Percentiles rank a stretch among this genome's conserved stretches.
These are phyloP conservation scores for Pugionium cornutum DNA, from an alignment of 345 rosid genomes.

Conservation along the genomic window DNA sequence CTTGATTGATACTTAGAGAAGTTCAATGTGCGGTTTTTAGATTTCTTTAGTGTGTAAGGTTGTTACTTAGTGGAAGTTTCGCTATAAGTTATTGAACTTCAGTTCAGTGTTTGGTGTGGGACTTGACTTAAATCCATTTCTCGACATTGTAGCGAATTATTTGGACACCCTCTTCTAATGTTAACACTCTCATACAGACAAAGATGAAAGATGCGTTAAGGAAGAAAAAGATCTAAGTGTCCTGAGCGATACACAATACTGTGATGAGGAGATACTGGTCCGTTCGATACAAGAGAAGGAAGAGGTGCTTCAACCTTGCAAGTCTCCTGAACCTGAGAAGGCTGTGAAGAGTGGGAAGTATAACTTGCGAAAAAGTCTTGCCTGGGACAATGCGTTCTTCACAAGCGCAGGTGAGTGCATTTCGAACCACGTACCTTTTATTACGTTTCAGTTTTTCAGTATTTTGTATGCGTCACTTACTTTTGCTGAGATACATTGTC, in stretches of 20 bases:
- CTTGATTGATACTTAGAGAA: neutral
- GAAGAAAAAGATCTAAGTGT: conserved; percentile 40
- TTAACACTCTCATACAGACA: conserved; percentile 32
- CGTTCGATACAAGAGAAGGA: conserved; percentile 43
- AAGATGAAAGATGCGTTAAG: conserved; percentile 39
- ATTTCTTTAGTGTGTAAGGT: conserved; percentile 3
- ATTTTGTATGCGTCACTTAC: neutral
- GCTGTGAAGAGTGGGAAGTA: conserved; percentile 50
- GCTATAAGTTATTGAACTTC: neutral
- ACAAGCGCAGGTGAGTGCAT: conserved; percentile 65
- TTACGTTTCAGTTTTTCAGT: neutral
- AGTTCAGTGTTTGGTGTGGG: conserved; percentile 6
- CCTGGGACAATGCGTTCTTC: conserved; percentile 96
- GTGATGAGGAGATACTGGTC: conserved; percentile 30
- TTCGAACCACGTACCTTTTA: neutral
- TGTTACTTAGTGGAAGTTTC: neutral
- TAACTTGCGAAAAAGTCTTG: conserved; percentile 89
- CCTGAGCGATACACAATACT: conserved; percentile 30
- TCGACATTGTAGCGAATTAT: neutral
- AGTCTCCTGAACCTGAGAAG: conserved; percentile 50
- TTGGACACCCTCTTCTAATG: neutral
- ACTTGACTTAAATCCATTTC: neutral
- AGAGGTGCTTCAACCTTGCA: conserved; percentile 41
- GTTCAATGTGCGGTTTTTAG: neutral
- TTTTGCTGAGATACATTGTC: conserved; percentile 7